Evolutionary conservation across 495 filamentous ascomycete species (phyloP).

Genomic region (Trichoderma orchidacearum): DNA sequence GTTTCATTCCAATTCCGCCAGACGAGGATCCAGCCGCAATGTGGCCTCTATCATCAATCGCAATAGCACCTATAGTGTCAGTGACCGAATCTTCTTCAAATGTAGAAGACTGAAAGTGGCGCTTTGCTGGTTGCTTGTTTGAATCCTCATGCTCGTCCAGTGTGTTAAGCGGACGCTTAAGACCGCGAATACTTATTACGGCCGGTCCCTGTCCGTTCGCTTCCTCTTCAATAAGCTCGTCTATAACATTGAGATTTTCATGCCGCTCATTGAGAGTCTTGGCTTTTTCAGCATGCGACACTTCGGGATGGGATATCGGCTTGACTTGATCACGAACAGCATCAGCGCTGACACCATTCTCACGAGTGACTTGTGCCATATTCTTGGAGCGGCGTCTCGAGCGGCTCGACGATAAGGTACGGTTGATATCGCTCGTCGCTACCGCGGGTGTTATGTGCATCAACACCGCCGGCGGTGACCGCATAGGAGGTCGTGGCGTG

Average conservation of each 20-base stretch:
- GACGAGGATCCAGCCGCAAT: conserved; percentile 97
- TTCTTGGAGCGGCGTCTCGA: background rate
- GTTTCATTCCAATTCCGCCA: conserved; percentile 98
- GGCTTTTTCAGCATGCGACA: background rate
- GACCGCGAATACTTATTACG: background rate
- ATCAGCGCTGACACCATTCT: background rate
- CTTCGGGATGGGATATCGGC: background rate
- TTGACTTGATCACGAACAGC: background rate
- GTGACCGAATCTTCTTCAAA: conserved; percentile 46
- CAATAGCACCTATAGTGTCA: conserved; percentile 92
- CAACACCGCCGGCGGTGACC: background rate
- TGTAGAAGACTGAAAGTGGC: background rate
- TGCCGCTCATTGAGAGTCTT: background rate
- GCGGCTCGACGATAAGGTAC: background rate
- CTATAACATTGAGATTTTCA: background rate
- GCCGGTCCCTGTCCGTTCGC: background rate
- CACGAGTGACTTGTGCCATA: background rate
- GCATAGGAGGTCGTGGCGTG: background rate
- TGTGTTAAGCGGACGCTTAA: conserved; percentile 2
- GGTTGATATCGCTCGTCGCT: background rate
- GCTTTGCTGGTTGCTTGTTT: background rate
- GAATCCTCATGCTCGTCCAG: background rate
- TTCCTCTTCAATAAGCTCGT: background rate
- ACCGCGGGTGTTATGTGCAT: background rate
- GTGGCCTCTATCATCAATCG: conserved; percentile 67